phyloP scores from a whole-genome alignment of 2,329 filamentous ascomycete genomes.

The Falciphora oryzae region DNA sequence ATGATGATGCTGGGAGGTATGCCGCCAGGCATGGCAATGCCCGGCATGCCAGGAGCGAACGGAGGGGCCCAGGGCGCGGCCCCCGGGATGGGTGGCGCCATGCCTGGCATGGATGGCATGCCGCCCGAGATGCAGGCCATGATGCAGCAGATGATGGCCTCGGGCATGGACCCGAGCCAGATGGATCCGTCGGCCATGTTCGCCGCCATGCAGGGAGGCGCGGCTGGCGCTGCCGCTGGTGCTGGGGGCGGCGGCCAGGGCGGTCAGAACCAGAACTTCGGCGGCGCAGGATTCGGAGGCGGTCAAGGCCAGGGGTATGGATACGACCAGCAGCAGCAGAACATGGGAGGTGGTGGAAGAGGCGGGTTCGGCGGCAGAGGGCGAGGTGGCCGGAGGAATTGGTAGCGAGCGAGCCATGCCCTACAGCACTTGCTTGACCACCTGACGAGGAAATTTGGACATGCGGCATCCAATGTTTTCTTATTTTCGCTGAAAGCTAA shows the following conservation, averaged over 20 bases:
- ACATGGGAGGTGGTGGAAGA: slow-evolving; percentile 28
- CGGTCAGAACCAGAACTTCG: slow-evolving; percentile 42
- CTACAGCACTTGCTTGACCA: no score
- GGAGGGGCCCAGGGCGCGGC: slow-evolving; percentile 26
- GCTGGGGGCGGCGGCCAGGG: slow-evolving; percentile 37
- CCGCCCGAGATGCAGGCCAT: slow-evolving; percentile 61
- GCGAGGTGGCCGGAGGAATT: slow-evolving; percentile 15
- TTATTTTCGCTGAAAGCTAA: not conserved
- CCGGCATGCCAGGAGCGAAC: slow-evolving; percentile 24
- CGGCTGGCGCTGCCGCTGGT: slow-evolving; percentile 35
- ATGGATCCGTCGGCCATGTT: slow-evolving; percentile 60
- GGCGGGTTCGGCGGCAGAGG: slow-evolving; percentile 21
- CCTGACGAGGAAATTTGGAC: not conserved
- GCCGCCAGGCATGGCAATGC: slow-evolving; percentile 32
- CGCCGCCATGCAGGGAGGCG: slow-evolving; percentile 45
- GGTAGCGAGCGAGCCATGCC: not conserved
- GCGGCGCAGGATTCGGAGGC: slow-evolving; percentile 42
- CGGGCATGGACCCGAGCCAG: slow-evolving; percentile 59
- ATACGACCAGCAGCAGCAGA: slow-evolving; percentile 24
- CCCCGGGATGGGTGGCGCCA: slow-evolving; percentile 31
- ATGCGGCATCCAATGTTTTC: not conserved
- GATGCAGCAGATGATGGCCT: slow-evolving; percentile 66
- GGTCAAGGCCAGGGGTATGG: slow-evolving; percentile 46
- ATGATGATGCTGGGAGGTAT: slow-evolving; percentile 61
- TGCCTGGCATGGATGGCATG: slow-evolving; percentile 58